phyloP scores from a whole-genome alignment of 495 filamentous ascomycete species.

The Aspergillus asperescens region DNA sequence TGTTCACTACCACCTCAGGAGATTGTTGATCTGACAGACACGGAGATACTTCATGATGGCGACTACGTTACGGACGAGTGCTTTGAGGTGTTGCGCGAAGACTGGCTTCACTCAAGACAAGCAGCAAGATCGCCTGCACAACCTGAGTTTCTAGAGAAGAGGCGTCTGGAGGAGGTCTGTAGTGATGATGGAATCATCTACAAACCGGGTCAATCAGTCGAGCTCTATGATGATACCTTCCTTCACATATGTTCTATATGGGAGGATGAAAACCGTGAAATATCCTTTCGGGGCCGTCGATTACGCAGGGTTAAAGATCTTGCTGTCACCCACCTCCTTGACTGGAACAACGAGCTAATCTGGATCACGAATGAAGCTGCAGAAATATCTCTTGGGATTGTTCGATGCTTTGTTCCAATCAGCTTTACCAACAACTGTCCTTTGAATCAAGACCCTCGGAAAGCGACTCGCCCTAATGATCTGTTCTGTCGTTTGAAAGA shows the following conservation, averaged over 20 bases:
- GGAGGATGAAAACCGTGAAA: not conserved
- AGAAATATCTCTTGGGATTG: conserved; percentile 17
- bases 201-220: conserved; percentile 17
- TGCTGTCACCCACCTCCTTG: conserved; percentile 17
- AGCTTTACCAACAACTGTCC: conserved; percentile 31
- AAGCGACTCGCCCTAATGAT: not conserved
- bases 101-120: not conserved
- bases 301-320: conserved; percentile 13
- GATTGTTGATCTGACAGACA: conserved; percentile 11
- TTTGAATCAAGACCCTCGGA: conserved; percentile 5
- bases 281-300: conserved; percentile 21
- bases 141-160: not conserved
- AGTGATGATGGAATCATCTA: conserved; percentile 20
- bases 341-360: conserved; percentile 20
- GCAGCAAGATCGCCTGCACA: not conserved
- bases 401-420: conserved; percentile 24
- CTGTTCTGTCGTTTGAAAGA: conserved; percentile 33
- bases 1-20: not conserved
- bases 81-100: conserved; percentile 10
- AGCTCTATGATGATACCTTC: conserved; percentile 19
- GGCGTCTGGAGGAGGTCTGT: conserved; percentile 9
- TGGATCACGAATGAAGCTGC: conserved; percentile 21
- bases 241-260: conserved; percentile 20
- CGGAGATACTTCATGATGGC: conserved; percentile 11
- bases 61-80: conserved; percentile 25